Conservation (phyloP, 2,329 filamentous ascomycete species). For the Penicillium sp. region DNA sequence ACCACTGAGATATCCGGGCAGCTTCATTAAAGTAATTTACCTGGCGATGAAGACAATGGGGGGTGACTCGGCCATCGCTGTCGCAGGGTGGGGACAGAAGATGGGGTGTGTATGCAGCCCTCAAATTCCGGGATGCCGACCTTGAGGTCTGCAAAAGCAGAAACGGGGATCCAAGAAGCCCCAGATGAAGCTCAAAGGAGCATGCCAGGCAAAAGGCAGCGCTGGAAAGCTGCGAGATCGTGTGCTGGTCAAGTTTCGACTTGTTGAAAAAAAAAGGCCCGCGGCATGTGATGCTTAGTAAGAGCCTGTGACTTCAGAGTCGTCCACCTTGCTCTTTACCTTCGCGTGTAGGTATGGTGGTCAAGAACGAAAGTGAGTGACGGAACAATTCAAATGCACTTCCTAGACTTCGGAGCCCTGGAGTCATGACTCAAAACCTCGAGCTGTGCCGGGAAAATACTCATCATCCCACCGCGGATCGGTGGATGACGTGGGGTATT, state of each 20-base stretch:
- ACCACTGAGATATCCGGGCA: neutral
- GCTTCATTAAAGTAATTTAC: constrained; percentile 24
- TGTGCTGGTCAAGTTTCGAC: neutral
- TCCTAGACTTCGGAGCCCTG: too few species aligned
- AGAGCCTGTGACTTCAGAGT: too few species aligned
- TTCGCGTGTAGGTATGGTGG: too few species aligned
- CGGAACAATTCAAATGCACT: neutral
- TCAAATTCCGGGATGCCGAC: neutral
- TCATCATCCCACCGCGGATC: neutral
- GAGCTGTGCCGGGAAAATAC: too few species aligned
- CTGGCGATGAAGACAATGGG: constrained; percentile 45
- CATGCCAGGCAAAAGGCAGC: constrained; percentile 8
- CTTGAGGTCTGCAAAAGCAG: neutral
- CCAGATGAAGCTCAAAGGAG: neutral
- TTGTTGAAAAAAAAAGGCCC: constrained; percentile 1
- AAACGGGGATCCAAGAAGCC: neutral
- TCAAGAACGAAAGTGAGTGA: neutral
- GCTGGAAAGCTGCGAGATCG: neutral
- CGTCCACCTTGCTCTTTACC: too few species aligned
- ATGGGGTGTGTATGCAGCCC: neutral
- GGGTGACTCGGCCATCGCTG: constrained; percentile 39
- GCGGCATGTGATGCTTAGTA: constrained; percentile 16
- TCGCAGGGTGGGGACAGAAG: constrained; percentile 1
- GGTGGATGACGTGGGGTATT: neutral
- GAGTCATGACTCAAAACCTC: neutral